These are phyloP conservation scores for Dactylellina cionopaga DNA, from an alignment of 2,329 filamentous ascomycete genomes.

Conservation along the genomic window DNA sequence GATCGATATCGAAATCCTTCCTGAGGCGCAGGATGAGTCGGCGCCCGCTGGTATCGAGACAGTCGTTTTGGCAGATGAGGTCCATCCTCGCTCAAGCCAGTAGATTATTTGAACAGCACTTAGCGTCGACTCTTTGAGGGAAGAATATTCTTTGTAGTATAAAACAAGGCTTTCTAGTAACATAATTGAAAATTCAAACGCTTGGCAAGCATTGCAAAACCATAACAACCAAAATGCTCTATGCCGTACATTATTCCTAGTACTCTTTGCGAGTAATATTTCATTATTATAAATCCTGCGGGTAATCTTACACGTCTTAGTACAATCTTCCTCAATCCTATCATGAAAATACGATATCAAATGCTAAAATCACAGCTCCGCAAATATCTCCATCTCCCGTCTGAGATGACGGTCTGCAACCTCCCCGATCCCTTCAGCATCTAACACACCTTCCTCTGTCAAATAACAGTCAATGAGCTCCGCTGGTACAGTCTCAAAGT, in stretches of 20 bases:
- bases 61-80: slow-evolving; percentile 76
- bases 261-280: too few relatives aligned
- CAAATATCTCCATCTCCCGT: slow-evolving; percentile 47
- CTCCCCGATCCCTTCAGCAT: slow-evolving; percentile 39
- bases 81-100: slow-evolving; percentile 61
- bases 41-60: slow-evolving; percentile 81
- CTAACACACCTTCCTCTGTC: slow-evolving; percentile 44
- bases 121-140: too few relatives aligned
- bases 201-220: background rate
- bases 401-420: slow-evolving; percentile 40
- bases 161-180: background rate
- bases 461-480: slow-evolving; percentile 50
- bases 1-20: slow-evolving; percentile 83
- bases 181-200: background rate
- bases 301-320: background rate
- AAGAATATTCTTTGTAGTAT: background rate
- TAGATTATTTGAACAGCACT: too few relatives aligned
- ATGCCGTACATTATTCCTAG: too few relatives aligned
- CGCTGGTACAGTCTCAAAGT: slow-evolving; percentile 47
- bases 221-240: too few relatives aligned
- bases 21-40: slow-evolving; percentile 81
- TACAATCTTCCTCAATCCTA: too few relatives aligned
- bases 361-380: slow-evolving; percentile 29
- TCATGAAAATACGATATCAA: too few relatives aligned
- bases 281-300: too few relatives aligned